A percentile compares a stretch with the other conserved stretches of the same genome.
These are phyloP conservation scores for Gastrolobium bilobum DNA, from an alignment of 306 rosid species.

Conservation along the genomic window DNA sequence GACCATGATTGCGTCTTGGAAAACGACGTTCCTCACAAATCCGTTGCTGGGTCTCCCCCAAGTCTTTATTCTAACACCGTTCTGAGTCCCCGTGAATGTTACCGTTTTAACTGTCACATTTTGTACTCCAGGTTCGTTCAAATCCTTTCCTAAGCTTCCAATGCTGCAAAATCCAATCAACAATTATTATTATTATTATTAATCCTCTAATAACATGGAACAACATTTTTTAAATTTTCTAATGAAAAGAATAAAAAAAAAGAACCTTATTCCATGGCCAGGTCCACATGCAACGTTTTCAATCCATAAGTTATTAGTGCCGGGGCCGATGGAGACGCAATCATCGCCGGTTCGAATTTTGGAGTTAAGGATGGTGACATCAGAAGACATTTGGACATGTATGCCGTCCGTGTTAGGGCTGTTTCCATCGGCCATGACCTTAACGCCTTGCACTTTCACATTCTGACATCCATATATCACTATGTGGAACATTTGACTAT, in stretches of 20 bases:
- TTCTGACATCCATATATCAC: constrained; percentile 60
- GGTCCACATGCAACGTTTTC: constrained; percentile 74
- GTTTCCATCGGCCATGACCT: constrained; percentile 51
- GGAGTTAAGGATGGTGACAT: constrained; percentile 60
- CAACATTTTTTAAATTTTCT: background rate
- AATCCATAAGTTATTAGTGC: constrained; percentile 71
- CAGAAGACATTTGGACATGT: constrained; percentile 63
- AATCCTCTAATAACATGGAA: background rate
- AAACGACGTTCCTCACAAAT: constrained; percentile 58
- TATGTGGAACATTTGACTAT: constrained; percentile 73
- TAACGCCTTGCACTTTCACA: constrained; percentile 55
- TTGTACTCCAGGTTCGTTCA: constrained; percentile 65
- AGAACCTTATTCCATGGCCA: too few species aligned
- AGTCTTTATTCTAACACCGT: constrained; percentile 70
- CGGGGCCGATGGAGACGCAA: constrained; percentile 75
- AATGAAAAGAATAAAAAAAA: background rate
- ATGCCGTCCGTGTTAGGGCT: constrained; percentile 89
- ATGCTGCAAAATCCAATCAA: constrained; percentile 58
- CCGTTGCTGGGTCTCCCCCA: constrained; percentile 72
- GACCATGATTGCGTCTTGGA: constrained; percentile 60
- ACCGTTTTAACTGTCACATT: constrained; percentile 70
- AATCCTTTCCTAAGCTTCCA: constrained; percentile 68
- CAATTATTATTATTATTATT: background rate
- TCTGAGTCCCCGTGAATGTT: constrained; percentile 57
- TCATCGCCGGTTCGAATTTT: constrained; percentile 73